phyloP scores from a whole-genome alignment of 805 yeast genomes.

The Limtongozyma cylindracea region DNA sequence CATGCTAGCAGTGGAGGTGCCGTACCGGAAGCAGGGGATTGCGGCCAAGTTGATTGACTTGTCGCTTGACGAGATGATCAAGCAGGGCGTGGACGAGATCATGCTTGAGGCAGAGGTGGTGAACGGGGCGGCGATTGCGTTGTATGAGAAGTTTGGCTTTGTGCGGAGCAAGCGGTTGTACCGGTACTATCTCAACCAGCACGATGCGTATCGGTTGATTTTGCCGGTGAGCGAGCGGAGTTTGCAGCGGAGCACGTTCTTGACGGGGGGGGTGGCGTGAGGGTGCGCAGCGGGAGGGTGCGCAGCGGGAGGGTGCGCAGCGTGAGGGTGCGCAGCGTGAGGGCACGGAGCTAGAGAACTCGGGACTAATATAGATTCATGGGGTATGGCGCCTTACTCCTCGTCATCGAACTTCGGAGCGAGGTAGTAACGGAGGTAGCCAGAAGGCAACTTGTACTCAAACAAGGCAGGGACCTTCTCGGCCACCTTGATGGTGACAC shows the following conservation, averaged over 20 bases:
- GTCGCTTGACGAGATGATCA: constrained; percentile 39
- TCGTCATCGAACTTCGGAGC: constrained; percentile 97
- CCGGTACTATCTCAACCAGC: constrained; percentile 75
- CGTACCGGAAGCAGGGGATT: constrained; percentile 54
- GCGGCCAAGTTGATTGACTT: constrained; percentile 46
- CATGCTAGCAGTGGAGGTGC: constrained; percentile 69
- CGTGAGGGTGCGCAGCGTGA: too few species aligned
- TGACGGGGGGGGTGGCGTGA: too few species aligned
- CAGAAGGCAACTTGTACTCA: constrained; percentile 68
- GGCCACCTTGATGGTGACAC: constrained; percentile 67
- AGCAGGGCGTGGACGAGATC: constrained; percentile 65
- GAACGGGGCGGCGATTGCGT: constrained; percentile 39
- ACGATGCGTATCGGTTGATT: constrained; percentile 76
- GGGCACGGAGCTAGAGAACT: too few species aligned
- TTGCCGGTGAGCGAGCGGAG: constrained; percentile 49
- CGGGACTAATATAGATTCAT: too few species aligned
- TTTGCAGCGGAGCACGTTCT: constrained; percentile 37
- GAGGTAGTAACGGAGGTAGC: constrained; percentile 81
- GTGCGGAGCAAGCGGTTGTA: constrained; percentile 49
- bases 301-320: too few species aligned
- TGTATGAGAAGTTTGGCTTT: constrained; percentile 62
- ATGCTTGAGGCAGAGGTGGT: constrained; percentile 79
- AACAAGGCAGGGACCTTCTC: constrained; percentile 86
- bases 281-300: too few species aligned
- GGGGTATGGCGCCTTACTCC: constrained; percentile 19